A percentile compares a stretch with the other conserved stretches of the same genome.
phyloP scores from a whole-genome alignment of 371 early-diverging fungal genomes.

The Mucor irregularis region DNA sequence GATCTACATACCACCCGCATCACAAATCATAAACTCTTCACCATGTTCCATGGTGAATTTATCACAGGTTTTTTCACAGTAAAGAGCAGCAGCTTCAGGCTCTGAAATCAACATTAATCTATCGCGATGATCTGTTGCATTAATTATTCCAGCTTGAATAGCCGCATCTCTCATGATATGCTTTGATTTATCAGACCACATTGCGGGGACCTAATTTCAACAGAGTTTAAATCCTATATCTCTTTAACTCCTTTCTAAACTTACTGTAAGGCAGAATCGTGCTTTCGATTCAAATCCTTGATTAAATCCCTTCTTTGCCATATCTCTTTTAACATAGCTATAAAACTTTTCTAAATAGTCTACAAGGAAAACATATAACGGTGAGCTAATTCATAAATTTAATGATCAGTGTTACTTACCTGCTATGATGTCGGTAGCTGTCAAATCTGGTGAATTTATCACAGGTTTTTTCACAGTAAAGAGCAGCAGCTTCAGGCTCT shows the following conservation, averaged over 20 bases:
- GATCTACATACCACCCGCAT: constrained; percentile 54
- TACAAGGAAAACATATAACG: background rate
- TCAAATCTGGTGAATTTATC: constrained; percentile 58
- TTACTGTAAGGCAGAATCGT: constrained; percentile 48
- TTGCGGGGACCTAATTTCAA: constrained; percentile 49
- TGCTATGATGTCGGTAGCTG: constrained; percentile 45
- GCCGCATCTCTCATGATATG: constrained; percentile 63
- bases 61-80: constrained; percentile 59
- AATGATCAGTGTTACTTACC: constrained; percentile 17
- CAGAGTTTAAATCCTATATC: background rate
- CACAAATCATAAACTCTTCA: constrained; percentile 63
- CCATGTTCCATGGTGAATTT: constrained; percentile 56
- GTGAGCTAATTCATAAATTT: background rate
- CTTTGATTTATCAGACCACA: constrained; percentile 64
- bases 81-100: constrained; percentile 65
- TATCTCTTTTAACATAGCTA: constrained; percentile 46
- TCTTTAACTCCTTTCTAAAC: background rate
- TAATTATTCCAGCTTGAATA: constrained; percentile 52
- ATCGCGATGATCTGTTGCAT: constrained; percentile 49
- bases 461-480: constrained; percentile 59
- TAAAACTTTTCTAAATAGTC: constrained; percentile 56
- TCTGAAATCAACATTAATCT: constrained; percentile 59
- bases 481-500: no score
- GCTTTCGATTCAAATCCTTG: constrained; percentile 35
- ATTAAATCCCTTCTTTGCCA: constrained; percentile 46